Evolutionary conservation across 352 stramenopile genomes (phyloP), one percentile per base, ranked within the genome.

Genomic region (Phytophthora fragariae): DNA sequence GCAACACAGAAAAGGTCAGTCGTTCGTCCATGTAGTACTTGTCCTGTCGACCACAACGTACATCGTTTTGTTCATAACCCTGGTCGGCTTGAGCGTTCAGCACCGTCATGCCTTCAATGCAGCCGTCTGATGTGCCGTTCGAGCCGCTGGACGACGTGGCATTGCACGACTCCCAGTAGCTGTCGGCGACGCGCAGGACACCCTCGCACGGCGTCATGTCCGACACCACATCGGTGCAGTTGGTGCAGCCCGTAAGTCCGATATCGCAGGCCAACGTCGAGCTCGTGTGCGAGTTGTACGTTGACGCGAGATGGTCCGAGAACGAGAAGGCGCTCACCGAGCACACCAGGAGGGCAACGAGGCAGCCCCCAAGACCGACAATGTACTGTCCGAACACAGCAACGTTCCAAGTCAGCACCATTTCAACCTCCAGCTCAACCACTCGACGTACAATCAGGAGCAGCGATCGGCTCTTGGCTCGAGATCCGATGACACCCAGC

Each of bases 381-480:
- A 91, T 81, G 68, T 96, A 94, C 89, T 96, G 53, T 57, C 41
- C 19, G 68, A 41, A 1, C 47, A 52, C 11, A 37, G 63, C n/a
- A 73, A 54, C 39, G 6, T 46, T 27, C 46, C 17, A 49, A 0
- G 33, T 37, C 12, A 71, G 41, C 15, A 65, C 2, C 35, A 66
- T 17, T 27, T 24, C 41, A 56, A 6, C 24, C n/a, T 17, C 21
- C 2, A 7, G 27, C 5, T 11, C 9, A 4, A 5, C 12, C 35
- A 35, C 21, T 14, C 6, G 35, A 79, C 88, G 60, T 90, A 96
- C 89, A 52, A 93, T 83, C 7, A 96, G 79, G 4, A 96, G 79
- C 47, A 96, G 65, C 14, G 85, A 83, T 62, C 89, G 77, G 58
- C 85, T 95, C 76, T 95, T 96, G 68, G 88, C 72, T 27, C 82